Evolutionary conservation across 768 basidiomycete species (phyloP).

Genomic region (Podaxis sp.): DNA sequence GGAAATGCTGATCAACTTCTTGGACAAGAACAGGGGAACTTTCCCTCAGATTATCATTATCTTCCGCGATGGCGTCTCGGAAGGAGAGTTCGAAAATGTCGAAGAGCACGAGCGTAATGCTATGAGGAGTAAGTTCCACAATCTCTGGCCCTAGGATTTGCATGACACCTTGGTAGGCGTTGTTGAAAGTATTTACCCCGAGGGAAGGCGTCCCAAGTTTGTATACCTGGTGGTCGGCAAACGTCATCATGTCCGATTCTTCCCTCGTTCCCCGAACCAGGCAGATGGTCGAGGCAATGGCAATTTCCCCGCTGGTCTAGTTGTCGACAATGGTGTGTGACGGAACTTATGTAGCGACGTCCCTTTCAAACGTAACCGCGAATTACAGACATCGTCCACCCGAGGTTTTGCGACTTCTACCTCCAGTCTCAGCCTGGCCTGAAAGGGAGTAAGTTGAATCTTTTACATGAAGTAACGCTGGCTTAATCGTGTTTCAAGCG

Average conservation of each 20-base stretch:
- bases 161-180: background rate
- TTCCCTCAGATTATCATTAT: conserved; percentile 37
- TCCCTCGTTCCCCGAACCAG: background rate
- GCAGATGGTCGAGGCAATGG: conserved; percentile 47
- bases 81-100: conserved; percentile 40
- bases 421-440: conserved; percentile 57
- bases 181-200: conserved; percentile 10
- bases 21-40: conserved; percentile 10
- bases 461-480: background rate
- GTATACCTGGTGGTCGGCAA: conserved; percentile 66
- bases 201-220: conserved; percentile 33
- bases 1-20: conserved; percentile 23
- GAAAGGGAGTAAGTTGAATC: conserved; percentile 44
- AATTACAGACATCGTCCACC: conserved; percentile 37
- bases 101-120: conserved; percentile 42
- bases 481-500: background rate
- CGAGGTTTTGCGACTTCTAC: conserved; percentile 50
- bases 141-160: conserved; percentile 3
- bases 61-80: conserved; percentile 49
- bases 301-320: conserved; percentile 42
- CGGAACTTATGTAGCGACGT: conserved; percentile 5
- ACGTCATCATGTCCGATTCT: conserved; percentile 58
- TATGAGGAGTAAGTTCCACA: conserved; percentile 36
- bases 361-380: conserved; percentile 15
- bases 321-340: conserved; percentile 30